Base-by-base conservation (phyloP, 2,329 filamentous ascomycete species). In the Fusarium brevicatenulatum region DNA sequence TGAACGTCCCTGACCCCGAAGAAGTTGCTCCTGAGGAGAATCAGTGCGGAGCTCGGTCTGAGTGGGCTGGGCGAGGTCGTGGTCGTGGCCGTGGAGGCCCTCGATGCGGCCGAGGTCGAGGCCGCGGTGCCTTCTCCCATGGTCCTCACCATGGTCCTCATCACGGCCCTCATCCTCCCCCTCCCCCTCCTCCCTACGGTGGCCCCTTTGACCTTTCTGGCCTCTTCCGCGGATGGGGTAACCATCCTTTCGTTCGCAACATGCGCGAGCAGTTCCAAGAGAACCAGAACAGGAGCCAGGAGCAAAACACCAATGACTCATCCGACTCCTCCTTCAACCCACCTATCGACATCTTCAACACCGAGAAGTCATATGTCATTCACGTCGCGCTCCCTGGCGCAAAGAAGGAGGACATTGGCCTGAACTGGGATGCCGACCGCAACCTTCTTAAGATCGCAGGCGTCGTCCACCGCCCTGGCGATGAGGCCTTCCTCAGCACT, bases 341-440 rank as follows among this genome's bases (percentile, higher is more conserved):
- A 2, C 90, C 91, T n/a, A 85, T 91, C 62, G 94, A 97, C 79
- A 83, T 95, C 72, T 96, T 95, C 85, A 89, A 92, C 79, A 92
- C 91, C 9, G 82, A 89, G 11, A 82, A 84, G 37, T 82, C 89
- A 19, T 95, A 91, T 79, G 84, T 94, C 47, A 83, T 96, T 13
- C 93, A 96, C 80, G 84, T 95, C 77, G 91, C 93, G 2, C 86
- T 97, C 0, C 93, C 94, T 0, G 94, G 94, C 32, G 93, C 91
- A 4, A 91, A 91, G 83, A 95, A 95, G 82, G 88, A 93, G 76
- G 93, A 96, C 77, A 85, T 96, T 10, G 91, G 88, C 64, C 89
- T 96, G 50, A 91, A 91, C 80, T 97, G 92, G 89, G 90, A 95
- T 74, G 86, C 89, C 0, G 91, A 93, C 66, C 90, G 89, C 77